Evolutionary conservation across 192 early-diverging fungal species (phyloP).

Genomic region (Coemansia sp.): DNA sequence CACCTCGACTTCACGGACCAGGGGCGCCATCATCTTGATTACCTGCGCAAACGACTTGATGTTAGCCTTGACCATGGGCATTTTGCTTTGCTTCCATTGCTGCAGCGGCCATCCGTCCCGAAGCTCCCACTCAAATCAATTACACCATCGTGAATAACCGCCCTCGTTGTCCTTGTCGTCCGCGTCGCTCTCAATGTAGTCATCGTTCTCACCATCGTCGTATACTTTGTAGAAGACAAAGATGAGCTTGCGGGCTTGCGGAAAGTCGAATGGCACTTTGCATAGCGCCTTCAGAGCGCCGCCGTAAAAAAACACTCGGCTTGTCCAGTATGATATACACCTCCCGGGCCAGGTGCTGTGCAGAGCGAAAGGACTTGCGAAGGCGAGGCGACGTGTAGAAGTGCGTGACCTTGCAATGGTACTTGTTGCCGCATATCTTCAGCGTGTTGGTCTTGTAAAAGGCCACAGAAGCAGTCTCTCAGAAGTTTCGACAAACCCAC

Average conservation of each 20-base stretch:
- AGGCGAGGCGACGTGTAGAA: not conserved
- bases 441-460: not conserved
- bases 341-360: not conserved
- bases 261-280: not conserved
- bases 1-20: not conserved
- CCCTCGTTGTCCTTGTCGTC: not conserved
- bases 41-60: not conserved
- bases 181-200: not conserved
- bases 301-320: not conserved
- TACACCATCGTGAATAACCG: too few relatives aligned
- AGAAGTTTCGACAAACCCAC: not conserved
- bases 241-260: not conserved
- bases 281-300: not conserved
- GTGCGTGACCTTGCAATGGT: not conserved
- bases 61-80: not conserved
- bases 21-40: not conserved
- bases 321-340: not conserved
- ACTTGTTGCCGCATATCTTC: not conserved
- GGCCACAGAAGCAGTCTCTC: not conserved
- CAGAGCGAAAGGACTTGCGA: not conserved
- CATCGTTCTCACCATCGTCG: not conserved
- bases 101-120: too few relatives aligned
- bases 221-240: not conserved
- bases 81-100: too few relatives aligned
- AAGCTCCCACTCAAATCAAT: not conserved